Evolutionary conservation across 1,284 basidiomycete species (phyloP), one percentile per base, ranked within the genome.

Genomic region (Ustilago trichophora): DNA sequence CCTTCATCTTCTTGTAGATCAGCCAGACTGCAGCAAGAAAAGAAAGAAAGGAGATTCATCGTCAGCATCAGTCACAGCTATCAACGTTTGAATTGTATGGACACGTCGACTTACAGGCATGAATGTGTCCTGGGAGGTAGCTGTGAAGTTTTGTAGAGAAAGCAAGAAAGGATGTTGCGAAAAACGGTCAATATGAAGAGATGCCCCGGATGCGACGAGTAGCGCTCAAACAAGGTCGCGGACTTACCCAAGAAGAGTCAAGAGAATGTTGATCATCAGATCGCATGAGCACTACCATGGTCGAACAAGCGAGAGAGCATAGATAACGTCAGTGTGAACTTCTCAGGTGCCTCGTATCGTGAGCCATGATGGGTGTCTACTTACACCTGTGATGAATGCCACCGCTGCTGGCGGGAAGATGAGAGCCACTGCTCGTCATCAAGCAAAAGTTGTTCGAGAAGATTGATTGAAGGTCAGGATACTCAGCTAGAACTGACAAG

Each of bases 241-340:
- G n/a, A 62, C 67, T 46, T 37, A 47, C 29, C 82, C 87, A 54
- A 77, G 89, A 87, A 89, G 82, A 0, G 90, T 92, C 72, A 92
- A 82, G 52, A 86, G 82, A 58, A 91, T 87, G 83, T 90, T 91
- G 84, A 93, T 91, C 66, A 91, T 85, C 33, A 91, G 84, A 81
- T 91, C 90, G 37, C 65, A 77, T 2, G 73, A 75, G 72, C 74
- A 78, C 65, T 68, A 42, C 37, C 1, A 13, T 21, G 9, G 29
- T 27, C 8, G 15, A 31, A 16, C 8, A 16, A 29, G 13, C n/a
- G 18, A 13, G 4, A 12, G n/a, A 15, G 26, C 3, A 10, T 24
- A 22, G 13, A 35, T 32, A 31, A 3, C 4, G 27, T 21, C 35
- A 29, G 13, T 19, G 33, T 22, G 24, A 18, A 8, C 6, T 8